Conservation (phyloP, 208 protist genomes). For the Leishmania amazonensis region DNA sequence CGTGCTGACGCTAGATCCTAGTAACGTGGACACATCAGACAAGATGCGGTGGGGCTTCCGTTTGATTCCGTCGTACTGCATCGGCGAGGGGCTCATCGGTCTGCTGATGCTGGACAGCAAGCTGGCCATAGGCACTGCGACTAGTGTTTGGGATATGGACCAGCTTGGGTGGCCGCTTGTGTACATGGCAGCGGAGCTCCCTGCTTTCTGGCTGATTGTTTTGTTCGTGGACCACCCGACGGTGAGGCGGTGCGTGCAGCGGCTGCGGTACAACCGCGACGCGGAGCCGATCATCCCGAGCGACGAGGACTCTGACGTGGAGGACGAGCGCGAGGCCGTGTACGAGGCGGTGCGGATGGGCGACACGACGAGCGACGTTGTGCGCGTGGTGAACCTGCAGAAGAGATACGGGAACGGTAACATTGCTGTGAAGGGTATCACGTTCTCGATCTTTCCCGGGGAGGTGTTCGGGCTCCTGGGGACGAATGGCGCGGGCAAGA, state of each 20-base stretch:
- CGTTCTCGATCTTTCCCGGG: conserved; percentile 62
- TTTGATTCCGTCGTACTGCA: conserved; percentile 47
- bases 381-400: conserved; percentile 39
- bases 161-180: conserved; percentile 28
- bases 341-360: conserved; percentile 19
- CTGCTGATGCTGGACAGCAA: conserved; percentile 26
- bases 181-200: conserved; percentile 49
- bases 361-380: conserved; percentile 22
- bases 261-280: conserved; percentile 27
- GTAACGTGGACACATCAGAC: conserved; percentile 17
- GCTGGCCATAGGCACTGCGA: conserved; percentile 14
- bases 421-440: conserved; percentile 66
- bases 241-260: not conserved
- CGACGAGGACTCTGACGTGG: conserved; percentile 50
- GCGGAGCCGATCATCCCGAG: conserved; percentile 5
- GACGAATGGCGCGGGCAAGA: conserved; percentile 93
- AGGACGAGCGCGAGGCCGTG: conserved; percentile 39
- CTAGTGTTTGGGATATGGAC: conserved; percentile 27
- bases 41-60: conserved; percentile 41
- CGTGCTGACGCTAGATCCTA: conserved; percentile 25
- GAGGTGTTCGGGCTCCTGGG: conserved; percentile 91
- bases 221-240: conserved; percentile 40
- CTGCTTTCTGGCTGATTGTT: conserved; percentile 26
- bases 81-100: conserved; percentile 60
- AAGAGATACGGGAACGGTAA: conserved; percentile 33